Evolutionary conservation across 371 early-diverging fungal species (phyloP), one percentile per base, ranked within the genome.

Genomic region (Funneliformis caledonium): DNA sequence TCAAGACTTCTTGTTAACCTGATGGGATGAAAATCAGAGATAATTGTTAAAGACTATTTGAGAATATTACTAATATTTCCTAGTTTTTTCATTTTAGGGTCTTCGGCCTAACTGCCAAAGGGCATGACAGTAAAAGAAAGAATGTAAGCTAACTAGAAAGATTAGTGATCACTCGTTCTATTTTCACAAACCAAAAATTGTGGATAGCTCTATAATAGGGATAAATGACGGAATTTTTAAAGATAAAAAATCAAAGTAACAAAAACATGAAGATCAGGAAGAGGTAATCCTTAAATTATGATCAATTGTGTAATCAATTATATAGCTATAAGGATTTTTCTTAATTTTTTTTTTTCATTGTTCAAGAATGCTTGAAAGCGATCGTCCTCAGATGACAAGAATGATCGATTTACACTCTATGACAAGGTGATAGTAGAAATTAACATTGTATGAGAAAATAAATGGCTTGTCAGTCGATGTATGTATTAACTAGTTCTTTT

Each of bases 71-170:
- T 26, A 2, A 61, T 26, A 22, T 48, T 70, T n/a, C 37, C 14
- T 11, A 68, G 19, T n/a, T 48, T 19, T 48, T 70, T 70, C 31
- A 26, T 72, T 14, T 72, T 26, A 72, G 72, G 72, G 50, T 26
- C 2, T 2, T 72, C 14, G 19, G 10, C 72, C 72, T 72, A 12
- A 72, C 19, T 4, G 31, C 22, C 11, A 72, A 45, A 72, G 26
- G 50, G 47, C 72, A 72, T 11, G 19, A 50, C 0, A 22, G n/a
- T 72, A 12, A 48, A 16, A 50, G 45, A 50, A 22, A 1, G 72
- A 50, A 5, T 19, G 31, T 72, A 37, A 10, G 47, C 52, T 9
- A 11, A 6, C 26, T 61, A 26, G 31, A 26, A 0, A 6, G 31
- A 7, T 61, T 61, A 0, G 62, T 26, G 31, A n/a, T 6, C 1